These are phyloP conservation scores for Aureobasidium lini DNA, from an alignment of 2,329 filamentous ascomycete species.

Conservation along the genomic window DNA sequence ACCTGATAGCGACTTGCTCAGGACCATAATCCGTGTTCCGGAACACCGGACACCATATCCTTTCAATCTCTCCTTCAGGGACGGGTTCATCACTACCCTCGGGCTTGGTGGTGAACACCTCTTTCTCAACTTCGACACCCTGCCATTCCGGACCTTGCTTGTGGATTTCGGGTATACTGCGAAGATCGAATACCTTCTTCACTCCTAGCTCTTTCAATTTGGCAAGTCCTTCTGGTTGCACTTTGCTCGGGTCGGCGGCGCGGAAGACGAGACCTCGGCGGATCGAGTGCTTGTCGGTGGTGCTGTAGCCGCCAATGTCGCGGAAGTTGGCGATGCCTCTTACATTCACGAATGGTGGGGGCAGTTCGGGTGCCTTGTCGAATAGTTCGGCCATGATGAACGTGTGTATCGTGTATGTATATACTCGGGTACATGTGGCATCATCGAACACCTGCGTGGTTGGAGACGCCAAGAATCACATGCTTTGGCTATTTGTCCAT, in stretches of 20 bases:
- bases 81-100: conserved; percentile 26
- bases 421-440: neutral
- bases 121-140: conserved; percentile 20
- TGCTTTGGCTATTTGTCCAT: neutral
- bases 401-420: neutral
- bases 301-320: conserved; percentile 54
- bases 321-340: conserved; percentile 61
- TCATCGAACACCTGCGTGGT: neutral
- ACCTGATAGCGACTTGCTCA: conserved; percentile 54
- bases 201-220: conserved; percentile 52
- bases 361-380: conserved; percentile 13
- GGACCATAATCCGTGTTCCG: conserved; percentile 53
- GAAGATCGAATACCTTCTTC: conserved; percentile 59
- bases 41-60: conserved; percentile 61
- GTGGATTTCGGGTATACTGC: conserved; percentile 54
- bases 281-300: conserved; percentile 38
- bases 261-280: conserved; percentile 55
- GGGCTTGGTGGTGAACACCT: conserved; percentile 19
- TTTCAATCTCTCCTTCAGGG: conserved; percentile 38
- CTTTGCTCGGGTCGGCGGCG: conserved; percentile 56
- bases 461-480: conserved; percentile 8
- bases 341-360: conserved; percentile 34
- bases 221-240: conserved; percentile 47
- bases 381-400: conserved; percentile 7
- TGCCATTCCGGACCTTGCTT: conserved; percentile 30